Evolutionary conservation across 495 filamentous ascomycete species (phyloP).

Genomic region (Neurospora discreta): DNA sequence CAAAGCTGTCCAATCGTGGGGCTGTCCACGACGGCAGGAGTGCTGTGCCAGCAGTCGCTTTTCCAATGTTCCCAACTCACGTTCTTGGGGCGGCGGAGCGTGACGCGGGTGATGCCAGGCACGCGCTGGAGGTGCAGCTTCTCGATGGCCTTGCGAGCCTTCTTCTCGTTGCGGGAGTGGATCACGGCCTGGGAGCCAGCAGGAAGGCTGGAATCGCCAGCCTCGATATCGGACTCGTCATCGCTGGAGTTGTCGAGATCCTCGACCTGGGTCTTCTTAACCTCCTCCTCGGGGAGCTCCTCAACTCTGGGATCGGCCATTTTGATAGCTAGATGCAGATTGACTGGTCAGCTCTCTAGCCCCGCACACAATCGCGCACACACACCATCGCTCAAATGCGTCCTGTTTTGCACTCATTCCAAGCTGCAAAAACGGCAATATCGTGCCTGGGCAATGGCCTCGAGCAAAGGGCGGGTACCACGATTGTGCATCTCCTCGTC

Average conservation of each 20-base stretch:
- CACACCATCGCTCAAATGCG: neutral
- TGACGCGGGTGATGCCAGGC: constrained; percentile 94
- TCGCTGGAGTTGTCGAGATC: constrained; percentile 60
- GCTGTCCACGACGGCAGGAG: neutral
- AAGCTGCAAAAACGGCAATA: constrained; percentile 1
- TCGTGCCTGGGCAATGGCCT: neutral
- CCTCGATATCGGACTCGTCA: constrained; percentile 61
- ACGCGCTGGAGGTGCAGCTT: constrained; percentile 97
- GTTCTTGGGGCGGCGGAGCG: constrained; percentile 94
- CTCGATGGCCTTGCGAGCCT: constrained; percentile 94
- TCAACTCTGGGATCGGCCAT: constrained; percentile 98
- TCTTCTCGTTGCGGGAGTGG: constrained; percentile 99
- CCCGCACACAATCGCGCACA: constrained; percentile 9
- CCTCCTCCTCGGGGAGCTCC: constrained; percentile 87
- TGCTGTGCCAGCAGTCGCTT: neutral
- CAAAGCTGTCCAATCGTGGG: neutral
- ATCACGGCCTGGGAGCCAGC: constrained; percentile 78
- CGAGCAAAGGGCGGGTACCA: neutral
- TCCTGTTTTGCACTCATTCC: neutral
- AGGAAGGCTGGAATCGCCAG: constrained; percentile 62
- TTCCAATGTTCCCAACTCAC: constrained; percentile 43
- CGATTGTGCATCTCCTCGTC: neutral
- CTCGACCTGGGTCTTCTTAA: constrained; percentile 71
- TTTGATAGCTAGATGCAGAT: constrained; percentile 14
- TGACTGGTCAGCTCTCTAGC: constrained; percentile 16